Base-by-base conservation (phyloP, 1,284 basidiomycete genomes). In the Pseudozyma flocculosa region DNA sequence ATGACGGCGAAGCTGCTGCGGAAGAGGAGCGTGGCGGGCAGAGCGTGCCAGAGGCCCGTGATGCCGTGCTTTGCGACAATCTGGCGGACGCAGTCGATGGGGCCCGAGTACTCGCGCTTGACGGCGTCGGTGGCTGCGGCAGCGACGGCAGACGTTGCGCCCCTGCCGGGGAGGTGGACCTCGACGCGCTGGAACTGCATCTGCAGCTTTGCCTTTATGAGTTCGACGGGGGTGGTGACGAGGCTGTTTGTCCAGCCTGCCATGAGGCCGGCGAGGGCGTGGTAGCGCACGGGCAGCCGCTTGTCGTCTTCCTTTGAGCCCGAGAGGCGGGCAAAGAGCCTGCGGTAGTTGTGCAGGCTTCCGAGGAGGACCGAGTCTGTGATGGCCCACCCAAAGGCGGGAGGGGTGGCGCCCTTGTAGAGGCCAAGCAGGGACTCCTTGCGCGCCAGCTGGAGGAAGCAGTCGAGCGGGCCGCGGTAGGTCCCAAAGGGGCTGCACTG, bases 361-460 rank as follows among this genome's bases (percentile, higher is more conserved):
- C 88, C 88, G 45, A 90, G 80, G 8, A 90, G 81, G 10, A 89
- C 79, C 15, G 87, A 86, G 72, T 90, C 88, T 40, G 87, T 86
- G 37, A 85, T 82, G 9, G 86, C 85, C 88, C 87, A 89, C 2
- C 87, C 87, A 3, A 89, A 80, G 18, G 87, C 86, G 2, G 88
- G 88, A 5, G 87, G 86, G 2, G 57, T 55, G 32, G 78, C 79
- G 84, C 87, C 82, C 51, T 80, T 79, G 65, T 79, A 79, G 24
- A 80, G 46, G 9, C 76, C 75, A 9, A 75, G 45, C 2, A 74
- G 50, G 0, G 76, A 76, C 57, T 90, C 88, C 38, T 84, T 84
- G 45, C 83, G 81, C 14, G 88, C 78, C 5, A 85, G 85, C 61
- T 84, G 83, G 38, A 81, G 70, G 23, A 89, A 78, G 54, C 86